Evolutionary conservation across 176 grass and related monocot genomes (phyloP).

Genomic region (Luzula sylvatica): DNA sequence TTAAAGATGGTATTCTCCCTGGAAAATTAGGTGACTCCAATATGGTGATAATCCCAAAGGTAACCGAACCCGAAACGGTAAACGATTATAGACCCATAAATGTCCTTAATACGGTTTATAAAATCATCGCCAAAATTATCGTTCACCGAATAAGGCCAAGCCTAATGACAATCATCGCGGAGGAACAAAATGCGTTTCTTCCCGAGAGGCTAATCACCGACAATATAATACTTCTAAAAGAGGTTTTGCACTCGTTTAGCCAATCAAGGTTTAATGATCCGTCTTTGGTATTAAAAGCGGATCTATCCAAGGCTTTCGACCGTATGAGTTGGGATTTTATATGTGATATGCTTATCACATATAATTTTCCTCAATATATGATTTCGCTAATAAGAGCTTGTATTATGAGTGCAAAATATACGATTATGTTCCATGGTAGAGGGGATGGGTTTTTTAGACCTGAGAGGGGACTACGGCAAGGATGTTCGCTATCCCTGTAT

Average conservation of each 20-base stretch:
- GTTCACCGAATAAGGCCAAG: not conserved
- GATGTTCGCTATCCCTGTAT: too few species aligned
- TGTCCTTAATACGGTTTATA: not conserved
- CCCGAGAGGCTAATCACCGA: not conserved
- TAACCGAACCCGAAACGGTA: not conserved
- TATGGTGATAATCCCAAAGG: not conserved
- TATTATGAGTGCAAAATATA: too few species aligned
- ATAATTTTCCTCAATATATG: not conserved
- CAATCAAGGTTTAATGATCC: too few species aligned
- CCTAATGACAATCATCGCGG: not conserved
- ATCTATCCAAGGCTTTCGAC: too few species aligned
- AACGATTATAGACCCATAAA: not conserved
- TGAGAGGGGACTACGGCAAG: too few species aligned
- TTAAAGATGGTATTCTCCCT: not conserved
- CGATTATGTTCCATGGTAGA: too few species aligned
- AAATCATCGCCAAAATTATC: not conserved
- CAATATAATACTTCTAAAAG: not conserved
- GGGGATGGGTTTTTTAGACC: too few species aligned
- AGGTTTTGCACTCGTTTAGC: too few species aligned
- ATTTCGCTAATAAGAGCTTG: not conserved
- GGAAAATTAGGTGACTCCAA: not conserved
- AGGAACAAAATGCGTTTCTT: too few species aligned
- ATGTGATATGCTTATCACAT: not conserved
- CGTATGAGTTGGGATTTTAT: too few species aligned
- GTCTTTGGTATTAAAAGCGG: too few species aligned